Base-by-base conservation (phyloP, 2,329 filamentous ascomycete genomes). In the Onygenales sp. region DNA sequence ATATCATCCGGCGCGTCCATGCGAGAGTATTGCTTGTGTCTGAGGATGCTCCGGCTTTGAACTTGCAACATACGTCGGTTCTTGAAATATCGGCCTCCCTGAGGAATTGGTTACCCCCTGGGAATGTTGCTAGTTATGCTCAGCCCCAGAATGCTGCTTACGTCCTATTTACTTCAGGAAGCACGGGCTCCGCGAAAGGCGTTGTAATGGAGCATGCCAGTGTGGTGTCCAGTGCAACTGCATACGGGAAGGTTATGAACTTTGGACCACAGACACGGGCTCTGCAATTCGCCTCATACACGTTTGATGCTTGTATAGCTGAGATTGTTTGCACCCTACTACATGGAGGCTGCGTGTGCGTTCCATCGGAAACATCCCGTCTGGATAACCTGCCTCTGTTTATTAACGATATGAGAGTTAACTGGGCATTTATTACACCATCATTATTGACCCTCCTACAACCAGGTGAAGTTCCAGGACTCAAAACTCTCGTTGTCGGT, bases 401-500 rank as follows among this genome's bases (percentile, higher is more conserved):
- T 1, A 78, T 84, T 39, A 74, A 75, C n/a, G 63, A 72, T 1
- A 69, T 94, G 21, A 61, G 71, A 0, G 76, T 90, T 38, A 94
- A 89, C 0, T 89, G 95, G 68, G 76, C 95, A 17, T 91, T 87
- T 61, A 76, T 95, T 66, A 95, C 90, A 0, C 87, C 90, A 0
- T 93, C 89, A 0, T 86, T 95, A 0, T 89, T 89, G 13, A 82
- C 86, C 2, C 72, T 93, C 13, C 71, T 94, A 4, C 70, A 84
- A 39, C 86, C 88, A 0, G 58, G 69, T 1, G 83, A 84, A 41
- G 83, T 91, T 0, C 89, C 89, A 0, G 69, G 65, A 1, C 86
- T 95, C 0, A 70, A 83, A 43, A 87, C 93, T 57, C 73, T 95
- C 3, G 85, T 93, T 9, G 89, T 86, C 1, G 86, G 88, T 1